Evolutionary conservation across 768 basidiomycete species (phyloP).

Genomic region (Macrocybe gigantea): DNA sequence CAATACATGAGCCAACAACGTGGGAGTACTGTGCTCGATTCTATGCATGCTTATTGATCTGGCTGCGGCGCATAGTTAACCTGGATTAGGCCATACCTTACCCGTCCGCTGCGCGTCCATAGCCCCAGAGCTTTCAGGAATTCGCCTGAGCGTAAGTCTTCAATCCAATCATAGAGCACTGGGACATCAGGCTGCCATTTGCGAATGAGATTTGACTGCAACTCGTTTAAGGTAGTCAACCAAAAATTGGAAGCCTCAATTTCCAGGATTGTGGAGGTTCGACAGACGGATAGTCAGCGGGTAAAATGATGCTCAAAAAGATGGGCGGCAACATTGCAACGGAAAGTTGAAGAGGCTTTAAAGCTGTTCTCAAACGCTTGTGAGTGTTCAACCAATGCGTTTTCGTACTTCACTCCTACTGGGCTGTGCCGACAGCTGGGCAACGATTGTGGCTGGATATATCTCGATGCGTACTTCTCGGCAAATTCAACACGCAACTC

Average conservation of each 20-base stretch:
- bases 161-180: slow-evolving; percentile 66
- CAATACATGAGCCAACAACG: slow-evolving; percentile 42
- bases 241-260: slow-evolving; percentile 55
- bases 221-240: slow-evolving; percentile 35
- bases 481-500: slow-evolving; percentile 64
- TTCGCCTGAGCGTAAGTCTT: slow-evolving; percentile 62
- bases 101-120: not conserved
- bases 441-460: slow-evolving; percentile 3
- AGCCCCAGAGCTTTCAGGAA: slow-evolving; percentile 40
- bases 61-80: not conserved
- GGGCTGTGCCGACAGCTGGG: too few relatives aligned
- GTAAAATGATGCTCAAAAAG: slow-evolving; percentile 48
- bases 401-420: too few relatives aligned
- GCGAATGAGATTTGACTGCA: slow-evolving; percentile 36
- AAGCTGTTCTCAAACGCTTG: not conserved
- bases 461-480: slow-evolving; percentile 32
- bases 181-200: slow-evolving; percentile 61
- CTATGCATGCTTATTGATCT: slow-evolving; percentile 22
- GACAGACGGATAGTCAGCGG: slow-evolving; percentile 47
- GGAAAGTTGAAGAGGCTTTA: slow-evolving; percentile 24
- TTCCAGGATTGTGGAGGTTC: slow-evolving; percentile 49
- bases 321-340: slow-evolving; percentile 59
- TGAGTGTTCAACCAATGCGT: too few relatives aligned
- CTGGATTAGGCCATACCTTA: not conserved
- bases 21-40: slow-evolving; percentile 53